phyloP scores from a whole-genome alignment of 257 asterid species.

The Solanum dulcamara region DNA sequence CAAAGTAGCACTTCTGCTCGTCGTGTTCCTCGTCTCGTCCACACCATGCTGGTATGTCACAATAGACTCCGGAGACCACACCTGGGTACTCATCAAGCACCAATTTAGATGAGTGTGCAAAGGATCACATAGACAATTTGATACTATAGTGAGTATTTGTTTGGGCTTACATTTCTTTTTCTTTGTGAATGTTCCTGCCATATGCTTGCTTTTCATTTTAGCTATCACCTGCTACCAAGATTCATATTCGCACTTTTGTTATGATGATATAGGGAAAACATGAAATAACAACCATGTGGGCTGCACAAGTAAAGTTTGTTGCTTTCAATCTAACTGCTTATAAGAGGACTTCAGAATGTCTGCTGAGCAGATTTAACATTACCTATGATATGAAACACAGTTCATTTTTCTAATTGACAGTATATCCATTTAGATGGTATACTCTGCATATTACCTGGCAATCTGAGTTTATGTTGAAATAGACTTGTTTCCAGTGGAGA shows the following conservation, averaged over 20 bases:
- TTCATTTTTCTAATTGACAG: not conserved
- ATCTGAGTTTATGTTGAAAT: constrained; percentile 53
- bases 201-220: constrained; percentile 80
- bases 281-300: not conserved
- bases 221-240: constrained; percentile 53
- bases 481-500: constrained; percentile 84
- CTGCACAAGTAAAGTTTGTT: not conserved
- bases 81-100: constrained; percentile 16
- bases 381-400: not conserved
- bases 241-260: not conserved
- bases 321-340: not conserved
- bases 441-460: constrained; percentile 35
- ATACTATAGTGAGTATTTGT: not conserved
- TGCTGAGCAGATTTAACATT: not conserved
- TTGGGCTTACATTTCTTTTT: constrained; percentile 66
- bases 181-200: constrained; percentile 92
- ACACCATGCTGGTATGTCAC: constrained; percentile 62
- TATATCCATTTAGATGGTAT: not conserved
- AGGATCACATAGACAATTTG: not conserved
- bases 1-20: constrained; percentile 60
- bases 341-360: not conserved
- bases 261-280: not conserved
- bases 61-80: constrained; percentile 40
- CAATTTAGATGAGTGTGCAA: not conserved
- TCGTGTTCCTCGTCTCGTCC: constrained; percentile 46